Conservation (phyloP, 139 green algal genomes). For the Chlorella sp. region DNA sequence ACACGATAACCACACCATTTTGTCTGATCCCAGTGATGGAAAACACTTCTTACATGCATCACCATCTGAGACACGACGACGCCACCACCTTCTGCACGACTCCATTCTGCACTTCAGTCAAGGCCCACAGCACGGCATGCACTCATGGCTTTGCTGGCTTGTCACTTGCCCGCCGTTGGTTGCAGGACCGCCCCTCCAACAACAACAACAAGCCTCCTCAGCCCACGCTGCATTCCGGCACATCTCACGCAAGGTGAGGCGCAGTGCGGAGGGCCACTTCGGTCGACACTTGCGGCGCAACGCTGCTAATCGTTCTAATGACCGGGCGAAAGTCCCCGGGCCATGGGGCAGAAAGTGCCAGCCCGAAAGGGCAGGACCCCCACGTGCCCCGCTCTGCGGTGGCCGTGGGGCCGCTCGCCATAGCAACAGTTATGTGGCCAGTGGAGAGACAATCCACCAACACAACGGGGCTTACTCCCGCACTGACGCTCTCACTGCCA, state of each 20-base stretch:
- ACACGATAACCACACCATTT: too few relatives aligned
- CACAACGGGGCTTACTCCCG: constrained; percentile 98
- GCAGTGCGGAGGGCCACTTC: constrained; percentile 79
- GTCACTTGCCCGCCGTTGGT: too few relatives aligned
- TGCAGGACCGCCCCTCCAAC: too few relatives aligned
- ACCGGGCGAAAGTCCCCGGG: constrained; percentile 98
- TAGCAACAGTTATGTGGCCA: constrained; percentile 97
- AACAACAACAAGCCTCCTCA: too few relatives aligned
- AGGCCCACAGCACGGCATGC: too few relatives aligned
- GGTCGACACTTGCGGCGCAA: constrained; percentile 27
- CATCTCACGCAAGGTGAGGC: constrained; percentile 35
- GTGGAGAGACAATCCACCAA: constrained; percentile 73
- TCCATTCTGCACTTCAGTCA: too few relatives aligned
- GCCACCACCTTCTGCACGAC: too few relatives aligned
- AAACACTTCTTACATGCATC: too few relatives aligned
- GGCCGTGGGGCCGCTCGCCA: constrained; percentile 84
- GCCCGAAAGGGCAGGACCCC: constrained; percentile 80
- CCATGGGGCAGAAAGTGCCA: constrained; percentile 94
- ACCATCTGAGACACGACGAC: neutral
- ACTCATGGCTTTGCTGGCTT: too few relatives aligned
- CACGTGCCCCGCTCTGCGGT: constrained; percentile 22
- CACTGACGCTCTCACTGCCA: constrained; percentile 79
- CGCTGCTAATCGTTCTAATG: constrained; percentile 32
- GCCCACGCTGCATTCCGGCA: too few relatives aligned
- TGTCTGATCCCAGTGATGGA: too few relatives aligned